Base-by-base conservation (phyloP, 495 filamentous ascomycete species). In the Hyaloscypha variabilis region DNA sequence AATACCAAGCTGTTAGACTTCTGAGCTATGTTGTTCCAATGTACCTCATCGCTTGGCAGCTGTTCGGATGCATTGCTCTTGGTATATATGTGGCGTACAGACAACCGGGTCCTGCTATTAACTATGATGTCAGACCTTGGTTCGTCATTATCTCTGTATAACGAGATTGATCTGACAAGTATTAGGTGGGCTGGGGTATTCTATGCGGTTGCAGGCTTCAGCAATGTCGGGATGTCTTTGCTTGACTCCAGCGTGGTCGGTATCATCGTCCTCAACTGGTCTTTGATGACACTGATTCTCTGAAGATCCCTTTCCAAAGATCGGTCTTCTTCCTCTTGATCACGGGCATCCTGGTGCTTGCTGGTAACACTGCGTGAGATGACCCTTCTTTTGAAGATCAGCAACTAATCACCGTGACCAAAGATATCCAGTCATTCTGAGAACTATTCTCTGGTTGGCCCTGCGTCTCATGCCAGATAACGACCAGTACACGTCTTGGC, bases 211-310 rank as follows among this genome's bases (percentile, higher is more conserved):
- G 92, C 90, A 53, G 91, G 90, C 3, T 96, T 96, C 76, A 92
- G 89, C 67, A 96, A 95, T 72, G 87, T 83, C 28, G 92, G 92
- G 31, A 93, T 96, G 91, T 86, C 86, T 23, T 82, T 96, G 31
- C 74, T 96, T 36, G 91, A 96, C 73, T 77, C 82, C 28, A 95
- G 94, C 66, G 91, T 94, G 86, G 82, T 74, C 69, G 34, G 63
- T 36, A 11, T 13, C 8, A 23, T 21, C 19, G 1, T 51, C n/a
- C n/a, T n/a, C n/a, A n/a, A n/a, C n/a, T n/a, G n/a, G 28, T 50
- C 50, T 25, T n/a, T 24, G 28, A n/a, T 49, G 13, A 53, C 26
- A 1, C 17, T 65, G 14, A 64, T 29, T 17, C 19, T 8, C 30
- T 24, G 3, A 29, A 75, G 81, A 72, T 83, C 10, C 84, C 85